Percentiles rank a stretch among this genome's conserved stretches.
Evolutionary conservation across 2,329 filamentous ascomycete species (phyloP).

Genomic region (Colletotrichum somersetense): DNA sequence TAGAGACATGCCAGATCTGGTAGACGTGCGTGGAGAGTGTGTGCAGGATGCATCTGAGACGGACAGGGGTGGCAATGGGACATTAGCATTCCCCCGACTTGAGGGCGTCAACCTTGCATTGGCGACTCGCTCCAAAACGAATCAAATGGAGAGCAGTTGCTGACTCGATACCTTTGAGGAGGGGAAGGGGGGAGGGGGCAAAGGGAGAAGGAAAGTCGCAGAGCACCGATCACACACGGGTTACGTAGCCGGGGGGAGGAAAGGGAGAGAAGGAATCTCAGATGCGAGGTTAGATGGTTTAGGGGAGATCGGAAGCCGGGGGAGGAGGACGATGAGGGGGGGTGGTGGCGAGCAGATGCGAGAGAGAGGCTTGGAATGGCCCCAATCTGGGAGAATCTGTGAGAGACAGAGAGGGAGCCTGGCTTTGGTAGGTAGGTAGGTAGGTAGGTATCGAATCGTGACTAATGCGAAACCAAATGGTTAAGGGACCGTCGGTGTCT

Average conservation of each 20-base stretch:
- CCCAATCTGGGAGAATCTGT: not conserved
- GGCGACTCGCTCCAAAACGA: constrained; percentile 2
- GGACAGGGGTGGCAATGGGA: constrained; percentile 32
- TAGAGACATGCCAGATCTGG: constrained; percentile 35
- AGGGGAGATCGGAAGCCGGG: constrained; percentile 12
- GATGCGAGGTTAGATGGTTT: not conserved
- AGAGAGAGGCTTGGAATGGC: constrained; percentile 3
- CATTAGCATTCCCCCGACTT: constrained; percentile 22
- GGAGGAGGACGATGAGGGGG: not conserved
- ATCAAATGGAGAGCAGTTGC: not conserved
- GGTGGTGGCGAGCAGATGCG: constrained; percentile 1
- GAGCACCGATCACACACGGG: not conserved
- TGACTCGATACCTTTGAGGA: not conserved
- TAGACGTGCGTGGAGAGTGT: constrained; percentile 29
- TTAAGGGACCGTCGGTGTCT: not conserved
- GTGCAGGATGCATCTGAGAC: constrained; percentile 37
- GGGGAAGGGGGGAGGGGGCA: constrained; percentile 1
- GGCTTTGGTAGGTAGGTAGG: not conserved
- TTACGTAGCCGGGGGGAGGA: constrained; percentile 17
- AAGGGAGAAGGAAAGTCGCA: constrained; percentile 17
- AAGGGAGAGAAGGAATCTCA: constrained; percentile 30
- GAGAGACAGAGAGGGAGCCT: not conserved
- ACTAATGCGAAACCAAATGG: not conserved
- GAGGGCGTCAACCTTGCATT: constrained; percentile 11
- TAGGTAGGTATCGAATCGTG: not conserved